These are phyloP conservation scores for Suillus hirtellus DNA, from an alignment of 768 basidiomycete genomes.

Conservation along the genomic window DNA sequence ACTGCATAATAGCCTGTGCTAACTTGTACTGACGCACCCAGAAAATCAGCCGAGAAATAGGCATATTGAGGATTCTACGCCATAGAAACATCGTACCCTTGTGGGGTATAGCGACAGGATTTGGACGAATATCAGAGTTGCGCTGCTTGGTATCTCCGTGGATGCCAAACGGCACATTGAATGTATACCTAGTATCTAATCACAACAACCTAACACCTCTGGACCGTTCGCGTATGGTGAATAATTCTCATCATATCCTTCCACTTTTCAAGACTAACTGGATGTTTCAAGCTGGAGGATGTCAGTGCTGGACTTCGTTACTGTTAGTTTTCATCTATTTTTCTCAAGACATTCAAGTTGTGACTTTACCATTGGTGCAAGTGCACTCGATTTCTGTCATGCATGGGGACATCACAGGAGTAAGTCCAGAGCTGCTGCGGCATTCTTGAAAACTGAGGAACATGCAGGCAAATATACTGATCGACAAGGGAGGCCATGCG, in stretches of 20 bases:
- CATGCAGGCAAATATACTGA: too few species aligned
- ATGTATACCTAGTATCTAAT: not conserved
- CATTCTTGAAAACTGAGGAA: too few species aligned
- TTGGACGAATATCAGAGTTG: not conserved
- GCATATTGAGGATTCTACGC: not conserved
- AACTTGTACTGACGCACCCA: not conserved
- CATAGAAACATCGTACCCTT: not conserved
- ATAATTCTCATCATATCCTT: not conserved
- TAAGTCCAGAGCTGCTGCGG: too few species aligned
- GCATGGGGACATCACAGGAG: not conserved
- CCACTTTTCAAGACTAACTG: not conserved
- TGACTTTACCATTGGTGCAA: not conserved
- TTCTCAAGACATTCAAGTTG: not conserved
- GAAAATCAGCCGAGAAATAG: conserved; percentile 1
- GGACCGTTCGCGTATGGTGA: not conserved
- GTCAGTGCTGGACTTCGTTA: not conserved
- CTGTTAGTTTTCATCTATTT: not conserved
- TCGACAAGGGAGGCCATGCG: too few species aligned
- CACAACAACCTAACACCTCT: not conserved
- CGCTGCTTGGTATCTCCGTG: not conserved
- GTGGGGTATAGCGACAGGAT: not conserved
- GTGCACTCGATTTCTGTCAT: not conserved
- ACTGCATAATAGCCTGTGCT: not conserved
- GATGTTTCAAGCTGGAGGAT: not conserved
- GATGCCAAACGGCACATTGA: not conserved